Evolutionary conservation across 1,284 basidiomycete species (phyloP).

Genomic region (Ceratobasidium sp.): DNA sequence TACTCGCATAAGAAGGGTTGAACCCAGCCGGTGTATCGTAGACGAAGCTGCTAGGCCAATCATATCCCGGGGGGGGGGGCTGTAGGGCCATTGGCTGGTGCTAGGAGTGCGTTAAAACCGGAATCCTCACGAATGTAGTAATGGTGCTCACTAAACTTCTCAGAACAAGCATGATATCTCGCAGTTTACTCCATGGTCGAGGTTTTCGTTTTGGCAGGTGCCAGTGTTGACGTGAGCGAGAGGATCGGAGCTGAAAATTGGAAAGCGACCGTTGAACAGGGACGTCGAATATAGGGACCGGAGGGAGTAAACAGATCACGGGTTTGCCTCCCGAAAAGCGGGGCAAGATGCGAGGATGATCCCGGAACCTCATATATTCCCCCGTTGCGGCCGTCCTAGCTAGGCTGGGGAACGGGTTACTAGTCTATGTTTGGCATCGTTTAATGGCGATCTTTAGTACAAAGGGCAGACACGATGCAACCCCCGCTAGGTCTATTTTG

Average conservation of each 20-base stretch:
- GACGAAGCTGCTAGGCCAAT: background rate
- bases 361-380: too few relatives aligned
- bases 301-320: conserved; percentile 50
- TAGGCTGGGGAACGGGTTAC: too few relatives aligned
- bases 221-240: conserved; percentile 19
- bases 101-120: too few relatives aligned
- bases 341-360: background rate
- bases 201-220: background rate
- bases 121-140: background rate
- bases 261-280: conserved; percentile 51
- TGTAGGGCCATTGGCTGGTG: too few relatives aligned
- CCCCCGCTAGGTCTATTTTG: too few relatives aligned
- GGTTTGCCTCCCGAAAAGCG: conserved; percentile 46
- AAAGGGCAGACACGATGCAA: too few relatives aligned
- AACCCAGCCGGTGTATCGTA: conserved; percentile 50
- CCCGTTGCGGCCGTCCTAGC: too few relatives aligned
- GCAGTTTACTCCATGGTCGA: conserved; percentile 51
- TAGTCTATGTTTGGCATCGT: too few relatives aligned
- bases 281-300: conserved; percentile 24
- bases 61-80: too few relatives aligned
- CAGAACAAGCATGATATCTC: conserved; percentile 57
- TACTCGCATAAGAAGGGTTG: conserved; percentile 11
- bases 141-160: conserved; percentile 54
- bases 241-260: conserved; percentile 52
- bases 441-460: too few relatives aligned